phyloP scores from a whole-genome alignment of 1,284 basidiomycete species.

The Cryptococcus sp. region DNA sequence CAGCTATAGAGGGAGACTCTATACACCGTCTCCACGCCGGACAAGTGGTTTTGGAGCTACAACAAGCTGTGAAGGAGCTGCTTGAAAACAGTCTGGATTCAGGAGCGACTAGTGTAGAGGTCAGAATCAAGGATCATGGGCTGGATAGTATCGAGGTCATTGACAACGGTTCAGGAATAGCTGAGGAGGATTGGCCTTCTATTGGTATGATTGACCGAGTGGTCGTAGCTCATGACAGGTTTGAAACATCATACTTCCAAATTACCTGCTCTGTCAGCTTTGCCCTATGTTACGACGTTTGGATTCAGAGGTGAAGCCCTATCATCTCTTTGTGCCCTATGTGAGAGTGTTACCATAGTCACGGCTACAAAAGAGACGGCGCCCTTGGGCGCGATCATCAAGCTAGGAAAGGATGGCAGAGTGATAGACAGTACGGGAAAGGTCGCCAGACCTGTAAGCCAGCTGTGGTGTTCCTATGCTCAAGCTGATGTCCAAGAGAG shows the following conservation, averaged over 20 bases:
- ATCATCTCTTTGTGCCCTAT: conserved; percentile 83
- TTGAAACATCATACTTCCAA: conserved; percentile 96
- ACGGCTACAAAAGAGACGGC: conserved; percentile 68
- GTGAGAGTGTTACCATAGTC: conserved; percentile 63
- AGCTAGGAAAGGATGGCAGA: conserved; percentile 63
- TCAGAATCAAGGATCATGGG: conserved; percentile 86
- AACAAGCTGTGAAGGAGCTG: conserved; percentile 91
- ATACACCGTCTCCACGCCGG: conserved; percentile 85
- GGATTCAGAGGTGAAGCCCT: conserved; percentile 96
- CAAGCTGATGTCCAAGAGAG: conserved; percentile 56
- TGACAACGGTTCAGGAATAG: conserved; percentile 89
- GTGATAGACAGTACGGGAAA: conserved; percentile 55
- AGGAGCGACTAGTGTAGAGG: conserved; percentile 79
- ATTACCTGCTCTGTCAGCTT: conserved; percentile 68
- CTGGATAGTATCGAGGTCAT: conserved; percentile 80
- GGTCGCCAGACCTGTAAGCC: conserved; percentile 67
- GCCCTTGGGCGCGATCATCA: conserved; percentile 72
- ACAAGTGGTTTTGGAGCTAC: conserved; percentile 91
- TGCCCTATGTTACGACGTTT: conserved; percentile 74
- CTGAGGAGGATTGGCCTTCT: conserved; percentile 66
- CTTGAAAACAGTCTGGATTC: conserved; percentile 96
- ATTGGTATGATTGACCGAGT: conserved; percentile 59
- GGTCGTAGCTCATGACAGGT: conserved; percentile 50
- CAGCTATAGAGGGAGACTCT: conserved; percentile 68
- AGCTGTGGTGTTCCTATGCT: background rate